These are phyloP conservation scores for Starmera dryadoides DNA, from an alignment of 805 yeast genomes.

Conservation along the genomic window DNA sequence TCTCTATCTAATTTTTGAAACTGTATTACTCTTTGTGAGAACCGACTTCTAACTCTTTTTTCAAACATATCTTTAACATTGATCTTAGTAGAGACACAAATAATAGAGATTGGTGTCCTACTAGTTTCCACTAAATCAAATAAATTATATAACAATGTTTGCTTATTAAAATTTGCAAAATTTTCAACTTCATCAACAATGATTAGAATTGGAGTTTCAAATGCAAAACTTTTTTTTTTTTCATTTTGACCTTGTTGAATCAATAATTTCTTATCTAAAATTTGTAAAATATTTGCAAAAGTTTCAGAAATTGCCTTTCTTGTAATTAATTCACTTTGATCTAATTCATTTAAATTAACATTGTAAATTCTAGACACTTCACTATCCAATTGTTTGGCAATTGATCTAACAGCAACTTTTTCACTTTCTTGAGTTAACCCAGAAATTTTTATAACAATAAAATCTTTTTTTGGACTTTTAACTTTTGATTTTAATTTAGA, in stretches of 20 bases:
- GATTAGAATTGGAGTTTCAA: conserved; percentile 56
- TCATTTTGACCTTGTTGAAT: conserved; percentile 20
- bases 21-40: conserved; percentile 68
- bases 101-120: conserved; percentile 66
- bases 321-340: conserved; percentile 30
- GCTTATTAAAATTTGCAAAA: conserved; percentile 66
- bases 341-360: conserved; percentile 15
- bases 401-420: conserved; percentile 70
- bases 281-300: conserved; percentile 47
- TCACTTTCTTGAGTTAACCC: conserved; percentile 75
- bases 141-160: conserved; percentile 78
- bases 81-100: conserved; percentile 72
- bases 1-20: conserved; percentile 41
- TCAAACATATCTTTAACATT: conserved; percentile 79
- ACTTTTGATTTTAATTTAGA: conserved; percentile 25
- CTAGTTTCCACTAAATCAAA: conserved; percentile 78
- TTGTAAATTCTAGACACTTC: conserved; percentile 27
- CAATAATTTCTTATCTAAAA: conserved; percentile 35
- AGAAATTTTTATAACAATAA: conserved; percentile 55
- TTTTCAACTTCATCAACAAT: conserved; percentile 81
- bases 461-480: conserved; percentile 36
- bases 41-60: conserved; percentile 85
- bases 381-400: conserved; percentile 74
- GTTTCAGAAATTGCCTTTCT: conserved; percentile 52
- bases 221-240: conserved; percentile 11